Base-by-base conservation (phyloP, 176 grass and related monocot genomes). In the Triticum monococcum region DNA sequence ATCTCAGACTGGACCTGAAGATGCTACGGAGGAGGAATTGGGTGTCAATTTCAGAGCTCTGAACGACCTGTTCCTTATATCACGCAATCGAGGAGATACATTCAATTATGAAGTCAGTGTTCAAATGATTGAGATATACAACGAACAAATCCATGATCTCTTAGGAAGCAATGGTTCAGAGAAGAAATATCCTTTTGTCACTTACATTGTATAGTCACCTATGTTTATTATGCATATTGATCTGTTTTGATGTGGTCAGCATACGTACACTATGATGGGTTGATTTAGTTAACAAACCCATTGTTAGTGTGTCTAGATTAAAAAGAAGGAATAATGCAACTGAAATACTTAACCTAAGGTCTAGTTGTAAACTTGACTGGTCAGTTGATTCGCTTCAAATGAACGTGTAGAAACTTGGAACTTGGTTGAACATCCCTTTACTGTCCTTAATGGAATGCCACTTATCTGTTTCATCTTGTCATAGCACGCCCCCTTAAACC, bases 91-190 rank as follows among this genome's bases (percentile, higher is more conserved):
- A 85, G 76, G 68, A 83, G 91, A 86, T 56, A 92, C 82, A 35
- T 35, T 92, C 64, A 85, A 80, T 72, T 95, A 98, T 91, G 90
- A 98, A 83, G 80, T 98, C 26, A 81, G 82, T 75, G 84, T 95
- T 80, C 96, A 98, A 86, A 98, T 98, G 91, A 90, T 98, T 79
- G 96, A 98, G 81, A 92, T 98, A 91, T 98, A 98, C 65, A 98
- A 98, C 28, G 96, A 98, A 81, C 90, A 95, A 94, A 92, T 98
- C 3, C 91, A 57, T 14, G 96, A 98, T 89, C 91, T 98, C 33
- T 88, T 98, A 64, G 30, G 52, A 31, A 85, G 48, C 85, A 77
- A 88, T 88, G 90, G 91, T 12, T 70, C 68, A 17, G 91, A 95
- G 78, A 95, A 94, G 81, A 95, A 83, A 98, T 98, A 98, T 98